Percentiles rank a stretch among this genome's conserved stretches.
phyloP scores from a whole-genome alignment of 768 basidiomycete species.

The Lactifluus pinguis region DNA sequence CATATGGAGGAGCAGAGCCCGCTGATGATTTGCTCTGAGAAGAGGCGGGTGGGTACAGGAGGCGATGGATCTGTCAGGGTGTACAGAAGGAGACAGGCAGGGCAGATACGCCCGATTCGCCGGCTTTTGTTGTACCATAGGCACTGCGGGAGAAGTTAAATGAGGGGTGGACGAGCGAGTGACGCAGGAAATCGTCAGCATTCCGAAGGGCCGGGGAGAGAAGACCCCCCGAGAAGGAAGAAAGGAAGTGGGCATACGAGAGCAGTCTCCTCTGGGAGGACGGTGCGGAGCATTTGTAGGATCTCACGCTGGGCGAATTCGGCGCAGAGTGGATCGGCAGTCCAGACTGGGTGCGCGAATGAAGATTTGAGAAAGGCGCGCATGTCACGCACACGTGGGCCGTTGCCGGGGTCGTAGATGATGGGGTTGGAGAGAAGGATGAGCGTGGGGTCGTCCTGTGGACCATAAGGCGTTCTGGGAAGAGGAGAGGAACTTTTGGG shows the following conservation, averaged over 20 bases:
- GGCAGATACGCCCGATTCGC: slow-evolving; percentile 59
- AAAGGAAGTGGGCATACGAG: slow-evolving; percentile 37
- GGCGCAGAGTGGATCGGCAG: slow-evolving; percentile 59
- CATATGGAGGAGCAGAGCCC: slow-evolving; percentile 74
- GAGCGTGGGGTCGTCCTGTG: slow-evolving; percentile 15
- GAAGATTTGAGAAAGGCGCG: slow-evolving; percentile 55
- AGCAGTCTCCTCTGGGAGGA: slow-evolving; percentile 65
- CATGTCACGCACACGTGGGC: slow-evolving; percentile 64
- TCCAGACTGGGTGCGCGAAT: slow-evolving; percentile 57
- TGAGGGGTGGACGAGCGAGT: slow-evolving; percentile 28
- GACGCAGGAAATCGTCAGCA: neutral
- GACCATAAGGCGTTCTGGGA: neutral
- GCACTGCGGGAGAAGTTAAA: slow-evolving; percentile 30
- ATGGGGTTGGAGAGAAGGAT: slow-evolving; percentile 36
- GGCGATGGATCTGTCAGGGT: slow-evolving; percentile 56
- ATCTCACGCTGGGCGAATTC: slow-evolving; percentile 74
- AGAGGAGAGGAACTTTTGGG: neutral
- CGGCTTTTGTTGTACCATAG: slow-evolving; percentile 85
- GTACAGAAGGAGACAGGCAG: slow-evolving; percentile 68
- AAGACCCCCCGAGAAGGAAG: neutral
- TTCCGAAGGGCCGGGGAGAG: neutral
- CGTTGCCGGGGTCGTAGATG: slow-evolving; percentile 72
- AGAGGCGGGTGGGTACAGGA: slow-evolving; percentile 38
- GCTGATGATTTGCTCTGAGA: slow-evolving; percentile 60
- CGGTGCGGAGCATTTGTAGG: slow-evolving; percentile 58